Conservation (phyloP, 208 protist genomes). For the Trichomonas tenax region DNA sequence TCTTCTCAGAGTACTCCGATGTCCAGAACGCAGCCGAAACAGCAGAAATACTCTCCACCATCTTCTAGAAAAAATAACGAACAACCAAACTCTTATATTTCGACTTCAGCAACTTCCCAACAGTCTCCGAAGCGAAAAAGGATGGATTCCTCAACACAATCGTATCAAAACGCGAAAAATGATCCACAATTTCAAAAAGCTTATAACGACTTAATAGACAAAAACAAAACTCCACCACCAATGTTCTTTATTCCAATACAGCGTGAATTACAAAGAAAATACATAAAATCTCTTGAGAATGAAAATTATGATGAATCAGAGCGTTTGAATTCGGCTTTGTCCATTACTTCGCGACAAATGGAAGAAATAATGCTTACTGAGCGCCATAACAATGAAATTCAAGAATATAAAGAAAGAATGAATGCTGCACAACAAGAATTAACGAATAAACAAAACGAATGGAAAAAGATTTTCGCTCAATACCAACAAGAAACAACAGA, state of each 20-base stretch:
- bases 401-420: neutral
- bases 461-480: neutral
- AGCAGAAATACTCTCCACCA: neutral
- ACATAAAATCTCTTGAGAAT: neutral
- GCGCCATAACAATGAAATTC: neutral
- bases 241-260: neutral
- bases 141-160: neutral
- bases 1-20: too few relatives aligned
- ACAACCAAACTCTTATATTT: neutral
- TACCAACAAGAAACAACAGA: neutral
- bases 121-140: neutral
- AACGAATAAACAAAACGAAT: neutral
- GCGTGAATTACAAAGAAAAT: neutral
- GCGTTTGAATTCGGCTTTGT: neutral
- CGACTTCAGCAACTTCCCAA: neutral
- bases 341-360: neutral
- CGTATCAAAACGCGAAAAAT: neutral
- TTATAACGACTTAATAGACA: neutral
- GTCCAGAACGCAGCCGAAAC: neutral
- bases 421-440: neutral
- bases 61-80: neutral
- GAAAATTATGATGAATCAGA: neutral
- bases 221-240: neutral
- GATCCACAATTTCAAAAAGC: neutral
- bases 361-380: neutral